A percentile compares a stretch with the other conserved stretches of the same genome.
Conservation (phyloP, 2,329 filamentous ascomycete species). For the Cladosporium sp. region DNA sequence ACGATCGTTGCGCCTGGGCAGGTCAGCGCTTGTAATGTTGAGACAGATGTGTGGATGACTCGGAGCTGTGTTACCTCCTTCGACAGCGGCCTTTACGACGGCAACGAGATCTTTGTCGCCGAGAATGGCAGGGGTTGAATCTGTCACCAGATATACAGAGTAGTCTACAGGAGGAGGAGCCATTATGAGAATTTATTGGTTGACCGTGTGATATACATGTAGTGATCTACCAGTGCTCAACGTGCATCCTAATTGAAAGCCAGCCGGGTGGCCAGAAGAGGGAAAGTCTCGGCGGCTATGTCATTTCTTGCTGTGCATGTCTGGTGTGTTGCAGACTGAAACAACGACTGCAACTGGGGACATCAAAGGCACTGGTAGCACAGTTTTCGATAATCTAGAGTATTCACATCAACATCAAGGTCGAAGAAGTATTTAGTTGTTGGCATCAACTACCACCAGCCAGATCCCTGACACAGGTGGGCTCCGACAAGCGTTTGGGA, state of each 20-base stretch:
- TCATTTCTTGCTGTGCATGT: background rate
- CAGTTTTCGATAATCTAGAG: background rate
- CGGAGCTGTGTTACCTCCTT: slow-evolving; percentile 60
- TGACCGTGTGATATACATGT: background rate
- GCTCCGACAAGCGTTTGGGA: slow-evolving; percentile 6
- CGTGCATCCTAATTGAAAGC: slow-evolving; percentile 34
- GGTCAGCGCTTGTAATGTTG: background rate
- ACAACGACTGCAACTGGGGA: background rate
- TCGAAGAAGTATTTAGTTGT: background rate
- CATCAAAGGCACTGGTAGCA: background rate
- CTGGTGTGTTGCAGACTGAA: background rate
- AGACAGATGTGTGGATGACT: slow-evolving; percentile 5
- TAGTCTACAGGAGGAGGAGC: slow-evolving; percentile 61
- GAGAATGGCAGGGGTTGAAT: slow-evolving; percentile 84
- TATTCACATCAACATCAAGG: background rate
- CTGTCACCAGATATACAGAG: slow-evolving; percentile 86
- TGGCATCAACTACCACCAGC: background rate
- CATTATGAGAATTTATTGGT: slow-evolving; percentile 22
- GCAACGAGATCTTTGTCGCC: slow-evolving; percentile 67
- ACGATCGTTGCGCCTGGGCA: slow-evolving; percentile 70
- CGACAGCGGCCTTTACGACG: slow-evolving; percentile 74
- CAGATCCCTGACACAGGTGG: background rate
- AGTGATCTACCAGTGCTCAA: background rate
- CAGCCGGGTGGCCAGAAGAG: background rate
- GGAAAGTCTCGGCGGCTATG: slow-evolving; percentile 11